Evolutionary conservation across 257 asterid species (phyloP), one percentile per base, ranked within the genome.

Genomic region (Osmanthus fragrans): DNA sequence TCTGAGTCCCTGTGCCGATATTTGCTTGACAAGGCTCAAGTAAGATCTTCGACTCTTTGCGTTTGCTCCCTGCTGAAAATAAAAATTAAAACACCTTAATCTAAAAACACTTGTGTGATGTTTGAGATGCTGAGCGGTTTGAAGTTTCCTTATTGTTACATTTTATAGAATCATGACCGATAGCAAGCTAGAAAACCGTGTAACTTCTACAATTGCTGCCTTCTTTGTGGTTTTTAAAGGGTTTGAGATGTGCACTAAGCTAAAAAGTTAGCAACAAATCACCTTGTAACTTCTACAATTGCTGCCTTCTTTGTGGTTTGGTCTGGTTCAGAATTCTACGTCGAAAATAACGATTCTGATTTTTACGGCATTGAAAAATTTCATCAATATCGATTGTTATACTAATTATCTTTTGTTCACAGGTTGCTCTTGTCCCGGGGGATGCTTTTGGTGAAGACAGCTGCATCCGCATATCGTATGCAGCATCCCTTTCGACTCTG

Each of bases 341-440:
- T 15, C 21, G 0, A 49, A 49, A 49, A 16, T 5, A 18, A 49
- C 21, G 1, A 49, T 49, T 49, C 8, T 16, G 21, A 49, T 16
- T 49, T 18, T 49, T 15, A 49, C 3, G 21, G 58, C 7, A 18
- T 19, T 16, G 16, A 51, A 16, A 51, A 51, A 3, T 51, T 54
- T 54, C 23, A n/a, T 54, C 27, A 21, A 18, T 16, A 2, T 16
- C 34, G 71, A 5, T 65, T 15, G 33, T 4, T 39, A 2, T 39
- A 66, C 39, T 27, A 36, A 47, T 56, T 3, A 29, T 39, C 11
- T 36, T 12, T 81, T 70, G 12, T 86, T 23, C 19, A 7, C 69
- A 93, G 98, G 98, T 94, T 73, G 98, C 98, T 45, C 93, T 94
- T 42, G 97, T 92, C 25, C 98, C 98, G 0, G 98, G 98, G 8